phyloP scores from a whole-genome alignment of 441 rosid species.

The Brassica hybrid region DNA sequence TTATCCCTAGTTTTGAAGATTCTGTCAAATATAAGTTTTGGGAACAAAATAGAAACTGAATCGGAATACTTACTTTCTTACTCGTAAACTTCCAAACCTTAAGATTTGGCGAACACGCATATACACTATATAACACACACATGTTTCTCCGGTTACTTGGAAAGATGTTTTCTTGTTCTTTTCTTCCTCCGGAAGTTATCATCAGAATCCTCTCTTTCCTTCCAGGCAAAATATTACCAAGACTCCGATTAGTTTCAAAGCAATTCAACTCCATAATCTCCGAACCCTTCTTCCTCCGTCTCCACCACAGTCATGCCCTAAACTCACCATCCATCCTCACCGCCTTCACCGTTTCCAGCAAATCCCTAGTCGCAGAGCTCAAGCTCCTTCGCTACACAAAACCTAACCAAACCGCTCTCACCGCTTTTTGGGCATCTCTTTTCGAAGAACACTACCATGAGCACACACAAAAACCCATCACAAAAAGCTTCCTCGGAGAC shows the following conservation, averaged over 20 bases:
- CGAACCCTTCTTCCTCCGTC: slow-evolving; percentile 22
- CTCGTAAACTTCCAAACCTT: background rate
- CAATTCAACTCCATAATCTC: slow-evolving; percentile 32
- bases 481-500: slow-evolving; percentile 18
- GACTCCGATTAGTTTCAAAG: slow-evolving; percentile 35
- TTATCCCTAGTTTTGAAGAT: background rate
- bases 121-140: background rate
- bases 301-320: slow-evolving; percentile 14
- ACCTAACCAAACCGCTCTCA: slow-evolving; percentile 11
- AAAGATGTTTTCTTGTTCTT: slow-evolving; percentile 25
- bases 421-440: background rate
- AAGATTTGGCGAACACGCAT: slow-evolving; percentile 2
- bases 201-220: slow-evolving; percentile 27
- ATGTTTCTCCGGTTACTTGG: background rate
- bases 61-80: slow-evolving; percentile 1
- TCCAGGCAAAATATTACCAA: slow-evolving; percentile 21
- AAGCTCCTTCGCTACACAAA: slow-evolving; percentile 10
- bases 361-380: slow-evolving; percentile 14
- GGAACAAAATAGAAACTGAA: background rate
- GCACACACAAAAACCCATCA: slow-evolving; percentile 22
- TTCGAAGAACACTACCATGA: background rate
- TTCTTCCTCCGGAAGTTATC: slow-evolving; percentile 27
- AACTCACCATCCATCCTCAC: slow-evolving; percentile 19
- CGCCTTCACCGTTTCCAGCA: background rate
- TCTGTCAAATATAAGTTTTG: background rate